Evolutionary conservation across 345 rosid species (phyloP), one percentile per base, ranked within the genome.

Genomic region (Hibiscus syriacus): DNA sequence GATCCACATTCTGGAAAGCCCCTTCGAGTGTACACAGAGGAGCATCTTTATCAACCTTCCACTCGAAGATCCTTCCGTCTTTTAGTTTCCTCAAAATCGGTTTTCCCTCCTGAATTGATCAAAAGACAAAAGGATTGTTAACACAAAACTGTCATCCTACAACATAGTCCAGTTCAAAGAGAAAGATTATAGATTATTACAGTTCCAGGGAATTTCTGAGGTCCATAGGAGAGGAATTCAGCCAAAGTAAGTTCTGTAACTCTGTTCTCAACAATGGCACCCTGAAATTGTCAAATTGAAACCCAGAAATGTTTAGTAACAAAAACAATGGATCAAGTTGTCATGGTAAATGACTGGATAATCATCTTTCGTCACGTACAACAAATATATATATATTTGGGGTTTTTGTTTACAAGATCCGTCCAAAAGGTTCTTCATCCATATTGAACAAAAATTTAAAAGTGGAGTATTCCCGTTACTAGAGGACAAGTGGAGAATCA

Each of bases 321-420:
- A n/a, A n/a, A n/a, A n/a, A n/a, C n/a, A n/a, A n/a, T n/a, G n/a
- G 67, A 86, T 80, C 72, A 82, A 82, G 52, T 76, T 74, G 73
- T 88, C 94, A 65, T 88, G 94, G 76, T 84, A 88, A 72, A 81
- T 83, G 69, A 86, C 77, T 26, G 94, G 89, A 54, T 77, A 84
- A 29, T 71, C 83, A 81, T 86, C 95, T 66, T 36, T 81, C 3
- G 92, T 88, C 61, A 88, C 95, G 90, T 88, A 69, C 73, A 77
- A 61, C 52, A 57, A 75, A 72, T 57, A 79, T 34, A 60, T 22
- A 46, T 72, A 49, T 46, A 1, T 73, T 76, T n/a, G n/a, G n/a
- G 22, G 20, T 46, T 16, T 43, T 46, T 69, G 53, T 63, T 78
- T 57, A 73, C 66, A 3, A 30, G 38, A 58, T 59, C 66, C 60